Evolutionary conservation across 2,329 filamentous ascomycete genomes (phyloP).

Genomic region (Didymellaceae sp.): DNA sequence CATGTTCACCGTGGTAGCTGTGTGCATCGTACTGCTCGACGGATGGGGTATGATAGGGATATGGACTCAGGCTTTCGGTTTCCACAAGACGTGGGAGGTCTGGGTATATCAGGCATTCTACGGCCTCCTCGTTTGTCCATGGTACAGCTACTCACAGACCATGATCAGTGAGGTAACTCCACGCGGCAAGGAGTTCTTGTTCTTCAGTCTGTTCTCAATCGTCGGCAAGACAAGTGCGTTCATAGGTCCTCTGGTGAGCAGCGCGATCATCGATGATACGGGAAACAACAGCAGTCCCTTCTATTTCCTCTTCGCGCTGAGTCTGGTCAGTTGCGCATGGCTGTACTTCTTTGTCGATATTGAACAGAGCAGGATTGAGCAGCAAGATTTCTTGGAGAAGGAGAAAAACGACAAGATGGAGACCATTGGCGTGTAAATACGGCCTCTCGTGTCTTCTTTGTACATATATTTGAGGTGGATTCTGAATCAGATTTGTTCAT

Average conservation of each 20-base stretch:
- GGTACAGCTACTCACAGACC: slow-evolving; percentile 74
- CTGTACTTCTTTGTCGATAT: slow-evolving; percentile 35
- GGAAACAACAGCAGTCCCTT: slow-evolving; percentile 68
- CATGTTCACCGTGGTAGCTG: slow-evolving; percentile 71
- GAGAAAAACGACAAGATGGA: slow-evolving; percentile 22
- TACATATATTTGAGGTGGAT: too few species aligned
- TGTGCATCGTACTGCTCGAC: slow-evolving; percentile 67
- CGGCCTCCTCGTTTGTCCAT: slow-evolving; percentile 70
- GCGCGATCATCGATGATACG: slow-evolving; percentile 70
- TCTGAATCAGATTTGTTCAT: too few species aligned
- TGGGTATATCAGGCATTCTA: slow-evolving; percentile 63
- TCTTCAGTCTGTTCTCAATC: slow-evolving; percentile 73
- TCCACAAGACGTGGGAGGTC: slow-evolving; percentile 61
- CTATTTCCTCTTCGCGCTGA: slow-evolving; percentile 62
- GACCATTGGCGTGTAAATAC: slow-evolving; percentile 3
- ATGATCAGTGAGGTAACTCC: slow-evolving; percentile 75
- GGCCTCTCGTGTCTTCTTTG: too few species aligned
- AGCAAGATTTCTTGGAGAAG: slow-evolving; percentile 31
- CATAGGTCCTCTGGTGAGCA: slow-evolving; percentile 72
- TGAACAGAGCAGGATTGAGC: slow-evolving; percentile 33
- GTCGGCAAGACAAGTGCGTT: slow-evolving; percentile 72
- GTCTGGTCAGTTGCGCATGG: slow-evolving; percentile 28
- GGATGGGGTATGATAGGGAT: slow-evolving; percentile 67
- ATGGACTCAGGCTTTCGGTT: slow-evolving; percentile 61
- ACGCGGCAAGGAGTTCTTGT: slow-evolving; percentile 71